phyloP scores from a whole-genome alignment of 495 filamentous ascomycete genomes.

The Rhypophila decipiens region DNA sequence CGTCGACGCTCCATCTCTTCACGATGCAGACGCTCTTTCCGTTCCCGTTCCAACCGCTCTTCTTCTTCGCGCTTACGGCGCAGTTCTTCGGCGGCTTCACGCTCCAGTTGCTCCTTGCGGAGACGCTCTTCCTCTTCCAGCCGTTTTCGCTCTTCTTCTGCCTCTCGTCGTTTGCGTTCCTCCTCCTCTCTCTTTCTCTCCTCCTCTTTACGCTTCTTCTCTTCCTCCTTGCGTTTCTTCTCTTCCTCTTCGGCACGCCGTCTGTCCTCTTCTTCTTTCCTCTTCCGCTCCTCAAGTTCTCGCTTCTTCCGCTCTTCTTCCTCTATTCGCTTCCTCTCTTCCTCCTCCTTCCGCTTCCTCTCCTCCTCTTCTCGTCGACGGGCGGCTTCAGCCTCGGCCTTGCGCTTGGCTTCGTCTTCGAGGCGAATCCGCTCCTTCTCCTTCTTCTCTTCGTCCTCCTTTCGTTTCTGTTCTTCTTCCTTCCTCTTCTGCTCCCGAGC shows the following conservation, averaged over 20 bases:
- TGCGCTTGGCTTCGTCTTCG: conserved; percentile 46
- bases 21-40: conserved; percentile 30
- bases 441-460: conserved; percentile 14
- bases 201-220: conserved; percentile 43
- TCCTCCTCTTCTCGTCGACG: conserved; percentile 32
- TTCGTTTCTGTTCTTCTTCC: conserved; percentile 12
- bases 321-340: conserved; percentile 4
- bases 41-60: conserved; percentile 9
- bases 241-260: conserved; percentile 25
- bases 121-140: conserved; percentile 36
- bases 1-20: conserved; percentile 54
- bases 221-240: conserved; percentile 17
- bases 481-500: conserved; percentile 27
- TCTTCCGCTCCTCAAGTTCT: conserved; percentile 26
- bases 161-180: conserved; percentile 20
- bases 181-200: conserved; percentile 33
- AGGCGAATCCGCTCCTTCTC: conserved; percentile 28
- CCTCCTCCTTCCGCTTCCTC: conserved; percentile 27
- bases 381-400: conserved; percentile 27
- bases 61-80: conserved; percentile 39
- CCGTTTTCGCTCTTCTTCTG: conserved; percentile 28
- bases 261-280: conserved; percentile 24
- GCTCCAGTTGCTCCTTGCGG: conserved; percentile 33
- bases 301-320: conserved; percentile 27
- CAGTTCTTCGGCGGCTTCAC: conserved; percentile 39